phyloP scores from a whole-genome alignment of 441 rosid species.

The Euphorbia corollata region DNA sequence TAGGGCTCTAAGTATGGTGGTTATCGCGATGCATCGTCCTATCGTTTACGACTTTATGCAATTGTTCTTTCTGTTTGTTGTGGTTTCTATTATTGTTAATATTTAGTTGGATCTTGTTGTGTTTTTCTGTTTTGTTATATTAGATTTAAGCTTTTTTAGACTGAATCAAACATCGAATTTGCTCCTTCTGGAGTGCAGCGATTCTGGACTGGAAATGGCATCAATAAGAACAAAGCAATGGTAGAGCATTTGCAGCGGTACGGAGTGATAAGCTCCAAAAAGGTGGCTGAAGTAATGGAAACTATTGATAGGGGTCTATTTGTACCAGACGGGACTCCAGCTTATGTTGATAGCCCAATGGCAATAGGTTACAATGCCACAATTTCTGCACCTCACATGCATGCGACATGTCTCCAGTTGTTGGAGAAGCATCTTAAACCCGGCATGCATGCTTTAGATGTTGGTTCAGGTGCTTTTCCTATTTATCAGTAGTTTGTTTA shows the following conservation, averaged over 20 bases:
- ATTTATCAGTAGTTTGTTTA: not conserved
- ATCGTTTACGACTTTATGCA: not conserved
- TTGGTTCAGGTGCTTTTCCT: slow-evolving; percentile 66
- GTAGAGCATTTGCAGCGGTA: slow-evolving; percentile 51
- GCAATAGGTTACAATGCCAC: slow-evolving; percentile 83
- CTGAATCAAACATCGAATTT: slow-evolving; percentile 6
- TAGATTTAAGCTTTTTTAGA: not conserved
- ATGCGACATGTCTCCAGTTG: slow-evolving; percentile 78
- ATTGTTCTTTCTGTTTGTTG: slow-evolving; percentile 1
- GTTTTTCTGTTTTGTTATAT: not conserved
- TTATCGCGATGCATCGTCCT: not conserved
- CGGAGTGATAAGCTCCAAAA: slow-evolving; percentile 52
- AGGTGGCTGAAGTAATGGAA: slow-evolving; percentile 79
- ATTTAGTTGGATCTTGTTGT: not conserved
- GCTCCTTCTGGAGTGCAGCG: slow-evolving; percentile 32
- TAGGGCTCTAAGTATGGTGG: not conserved
- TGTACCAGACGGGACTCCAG: slow-evolving; percentile 54
- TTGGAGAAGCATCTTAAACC: slow-evolving; percentile 70
- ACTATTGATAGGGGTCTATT: slow-evolving; percentile 70
- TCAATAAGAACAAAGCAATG: slow-evolving; percentile 61
- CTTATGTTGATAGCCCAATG: slow-evolving; percentile 81
- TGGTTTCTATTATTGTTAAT: not conserved
- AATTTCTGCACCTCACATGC: slow-evolving; percentile 98
- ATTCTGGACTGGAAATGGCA: slow-evolving; percentile 48
- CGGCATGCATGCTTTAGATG: slow-evolving; percentile 86